Evolutionary conservation across 2,329 filamentous ascomycete species (phyloP).

Genomic region (Leptographium wingfieldii): DNA sequence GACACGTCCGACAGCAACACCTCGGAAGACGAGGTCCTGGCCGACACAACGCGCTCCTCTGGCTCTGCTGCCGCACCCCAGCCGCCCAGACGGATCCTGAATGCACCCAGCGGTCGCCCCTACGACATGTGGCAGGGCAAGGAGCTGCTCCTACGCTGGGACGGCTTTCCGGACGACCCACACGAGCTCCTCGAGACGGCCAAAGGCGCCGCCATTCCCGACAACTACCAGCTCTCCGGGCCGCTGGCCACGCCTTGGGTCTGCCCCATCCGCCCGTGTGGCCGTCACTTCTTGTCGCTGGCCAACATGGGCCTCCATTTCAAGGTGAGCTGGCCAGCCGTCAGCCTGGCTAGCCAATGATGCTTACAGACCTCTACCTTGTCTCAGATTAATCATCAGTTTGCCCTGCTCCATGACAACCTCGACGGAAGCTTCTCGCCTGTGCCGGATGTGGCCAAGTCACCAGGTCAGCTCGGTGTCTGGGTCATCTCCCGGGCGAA

Average conservation of each 20-base stretch:
- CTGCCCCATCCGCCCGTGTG: constrained; percentile 5
- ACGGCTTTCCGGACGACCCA: no score
- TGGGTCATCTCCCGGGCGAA: constrained; percentile 4
- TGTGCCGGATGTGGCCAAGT: neutral
- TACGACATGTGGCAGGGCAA: neutral
- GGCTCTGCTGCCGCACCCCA: no score
- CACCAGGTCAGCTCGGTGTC: neutral
- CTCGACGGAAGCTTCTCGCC: constrained; percentile 6
- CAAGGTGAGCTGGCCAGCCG: neutral
- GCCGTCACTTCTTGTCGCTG: neutral
- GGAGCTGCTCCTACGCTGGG: neutral
- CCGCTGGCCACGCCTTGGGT: neutral
- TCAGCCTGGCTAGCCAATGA: neutral
- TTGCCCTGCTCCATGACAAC: constrained; percentile 6
- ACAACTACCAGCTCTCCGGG: constrained; percentile 1
- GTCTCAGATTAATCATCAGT: constrained; percentile 1
- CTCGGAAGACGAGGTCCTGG: neutral
- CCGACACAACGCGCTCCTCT: no score
- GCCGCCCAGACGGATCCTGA: neutral
- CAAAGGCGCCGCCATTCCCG: neutral
- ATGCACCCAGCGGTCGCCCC: neutral
- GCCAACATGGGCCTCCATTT: constrained; percentile 3
- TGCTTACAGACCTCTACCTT: neutral
- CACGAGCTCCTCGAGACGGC: no score
- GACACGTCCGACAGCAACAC: neutral